phyloP scores from a whole-genome alignment of 768 basidiomycete species.

The Tricholoma flavovirens region DNA sequence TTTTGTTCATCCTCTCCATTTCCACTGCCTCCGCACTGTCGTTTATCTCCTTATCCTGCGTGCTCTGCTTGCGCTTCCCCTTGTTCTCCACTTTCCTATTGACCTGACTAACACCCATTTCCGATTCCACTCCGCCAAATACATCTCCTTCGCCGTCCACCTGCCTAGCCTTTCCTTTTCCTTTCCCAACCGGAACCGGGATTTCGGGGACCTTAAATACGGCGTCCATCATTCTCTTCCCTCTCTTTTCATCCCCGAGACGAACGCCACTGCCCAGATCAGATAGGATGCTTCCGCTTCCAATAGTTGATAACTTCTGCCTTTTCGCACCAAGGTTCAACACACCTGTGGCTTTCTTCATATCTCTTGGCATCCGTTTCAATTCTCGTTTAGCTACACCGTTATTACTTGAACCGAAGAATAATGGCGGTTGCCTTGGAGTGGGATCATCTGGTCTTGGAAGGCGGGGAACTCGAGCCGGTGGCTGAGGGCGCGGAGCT shows the following conservation, averaged over 20 bases:
- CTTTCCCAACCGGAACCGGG: slow-evolving; percentile 26
- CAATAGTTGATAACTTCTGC: slow-evolving; percentile 23
- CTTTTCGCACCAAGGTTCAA: slow-evolving; percentile 21
- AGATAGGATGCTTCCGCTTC: slow-evolving; percentile 20
- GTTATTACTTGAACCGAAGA: slow-evolving; percentile 18
- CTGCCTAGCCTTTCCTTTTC: slow-evolving; percentile 30
- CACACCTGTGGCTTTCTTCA: slow-evolving; percentile 12
- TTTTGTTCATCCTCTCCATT: slow-evolving; percentile 57
- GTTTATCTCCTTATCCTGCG: slow-evolving; percentile 12
- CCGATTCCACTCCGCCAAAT: slow-evolving; percentile 24
- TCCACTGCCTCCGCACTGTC: slow-evolving; percentile 18
- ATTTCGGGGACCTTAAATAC: slow-evolving; percentile 48
- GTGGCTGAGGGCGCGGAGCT: slow-evolving; percentile 30
- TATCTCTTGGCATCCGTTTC: slow-evolving; percentile 22
- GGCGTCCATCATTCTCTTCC: slow-evolving; percentile 13
- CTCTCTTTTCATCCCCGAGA: slow-evolving; percentile 16
- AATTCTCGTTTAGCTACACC: slow-evolving; percentile 18
- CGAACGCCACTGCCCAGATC: slow-evolving; percentile 35
- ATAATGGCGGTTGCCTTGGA: slow-evolving; percentile 58
- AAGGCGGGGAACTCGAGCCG: slow-evolving; percentile 28
- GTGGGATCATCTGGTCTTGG: slow-evolving; percentile 78
- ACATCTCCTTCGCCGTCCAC: slow-evolving; percentile 29
- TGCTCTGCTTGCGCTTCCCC: slow-evolving; percentile 23
- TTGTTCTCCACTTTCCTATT: slow-evolving; percentile 16
- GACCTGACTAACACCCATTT: slow-evolving; percentile 13